Evolutionary conservation across 805 yeast species (phyloP), one percentile per base, ranked within the genome.

Genomic region (Wickerhamomyces hampshirensis): DNA sequence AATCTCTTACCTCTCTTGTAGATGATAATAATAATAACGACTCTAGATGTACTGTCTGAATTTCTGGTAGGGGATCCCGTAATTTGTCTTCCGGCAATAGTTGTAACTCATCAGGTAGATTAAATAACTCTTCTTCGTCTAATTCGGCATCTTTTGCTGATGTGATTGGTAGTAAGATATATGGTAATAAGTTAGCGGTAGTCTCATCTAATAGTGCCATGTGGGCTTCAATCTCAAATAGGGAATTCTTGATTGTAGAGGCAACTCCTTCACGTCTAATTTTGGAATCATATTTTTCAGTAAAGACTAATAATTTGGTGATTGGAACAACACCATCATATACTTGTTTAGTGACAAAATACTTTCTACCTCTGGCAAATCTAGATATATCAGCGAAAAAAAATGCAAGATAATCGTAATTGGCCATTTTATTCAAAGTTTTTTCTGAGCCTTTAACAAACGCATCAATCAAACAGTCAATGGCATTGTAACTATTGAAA

Each of bases 181-280:
- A 85, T 5, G 96, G 95, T 52, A 93, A 68, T 26, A 91, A 50
- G 48, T 89, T 86, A 39, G 86, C 77, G 7, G 68, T 43, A 26
- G 70, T 76, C 50, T 84, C 82, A 5, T 65, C 66, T 28, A 87
- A 58, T 30, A 91, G 64, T 17, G 55, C 58, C 48, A 62, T 61
- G 55, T 91, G 98, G 24, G 74, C 60, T 28, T 77, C 75, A 2
- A 84, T 67, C 54, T 89, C 96, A 53, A 91, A 91, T 33, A 91
- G 64, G 0, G 91, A 75, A 60, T 91, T 91, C 58, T 93, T 91
- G 48, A 93, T 84, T 2, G 96, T 84, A 5, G 95, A 83, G 2
- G 95, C 94, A 26, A 86, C 89, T 53, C 96, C 97, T 56, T 84
- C 89, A 61, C 98, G 74, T 63, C 98, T 78, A 18, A 77, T 75